Evolutionary conservation across 768 basidiomycete species (phyloP).

Genomic region (Scleroderma citrinum): DNA sequence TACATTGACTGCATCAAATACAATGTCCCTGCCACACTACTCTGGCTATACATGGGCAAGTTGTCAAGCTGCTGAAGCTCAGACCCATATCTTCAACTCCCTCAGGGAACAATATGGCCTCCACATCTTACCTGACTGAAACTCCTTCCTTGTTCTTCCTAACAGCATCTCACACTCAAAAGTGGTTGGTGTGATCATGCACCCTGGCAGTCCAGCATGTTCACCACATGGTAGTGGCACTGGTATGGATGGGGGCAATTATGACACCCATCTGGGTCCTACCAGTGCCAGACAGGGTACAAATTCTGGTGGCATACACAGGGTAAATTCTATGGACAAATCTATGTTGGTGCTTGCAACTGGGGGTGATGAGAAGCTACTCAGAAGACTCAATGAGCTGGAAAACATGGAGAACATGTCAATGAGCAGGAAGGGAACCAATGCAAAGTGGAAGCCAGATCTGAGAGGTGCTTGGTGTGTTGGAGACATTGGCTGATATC

Average conservation of each 20-base stretch:
- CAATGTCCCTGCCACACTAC: constrained; percentile 23
- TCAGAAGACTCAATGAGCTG: too few relatives aligned
- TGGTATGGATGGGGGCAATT: not conserved
- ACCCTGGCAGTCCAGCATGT: constrained; percentile 49
- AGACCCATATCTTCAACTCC: constrained; percentile 88
- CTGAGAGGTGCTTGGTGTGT: too few relatives aligned
- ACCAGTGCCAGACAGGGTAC: not conserved
- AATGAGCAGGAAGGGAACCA: too few relatives aligned
- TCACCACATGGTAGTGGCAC: constrained; percentile 20
- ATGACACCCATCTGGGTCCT: not conserved
- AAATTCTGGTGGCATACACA: constrained; percentile 30
- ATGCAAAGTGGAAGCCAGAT: too few relatives aligned
- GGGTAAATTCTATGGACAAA: too few relatives aligned
- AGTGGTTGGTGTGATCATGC: constrained; percentile 73
- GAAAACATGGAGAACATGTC: too few relatives aligned
- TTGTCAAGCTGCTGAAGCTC: constrained; percentile 83
- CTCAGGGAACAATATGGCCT: constrained; percentile 79
- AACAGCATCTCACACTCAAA: constrained; percentile 78
- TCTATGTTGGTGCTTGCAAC: too few relatives aligned
- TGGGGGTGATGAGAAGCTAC: too few relatives aligned
- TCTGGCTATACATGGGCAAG: constrained; percentile 75
- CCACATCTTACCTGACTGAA: constrained; percentile 75
- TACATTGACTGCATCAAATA: not conserved
- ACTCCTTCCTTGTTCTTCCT: constrained; percentile 76
- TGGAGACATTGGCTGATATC: too few relatives aligned